These are phyloP conservation scores for Amanita jacksonii DNA, from an alignment of 768 basidiomycete genomes.

Conservation along the genomic window DNA sequence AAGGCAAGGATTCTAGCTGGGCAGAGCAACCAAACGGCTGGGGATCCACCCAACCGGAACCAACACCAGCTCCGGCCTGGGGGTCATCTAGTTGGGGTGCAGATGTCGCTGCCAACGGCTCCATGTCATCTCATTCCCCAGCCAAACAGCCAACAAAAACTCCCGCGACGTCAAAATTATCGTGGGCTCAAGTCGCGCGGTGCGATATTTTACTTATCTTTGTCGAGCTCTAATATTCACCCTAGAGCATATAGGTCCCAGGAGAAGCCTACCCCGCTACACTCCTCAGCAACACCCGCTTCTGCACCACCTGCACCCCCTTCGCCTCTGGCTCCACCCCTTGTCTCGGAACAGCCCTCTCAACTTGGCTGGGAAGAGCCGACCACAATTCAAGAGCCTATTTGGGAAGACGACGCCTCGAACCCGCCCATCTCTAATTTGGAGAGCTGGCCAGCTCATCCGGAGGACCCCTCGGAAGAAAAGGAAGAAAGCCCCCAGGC, in stretches of 20 bases:
- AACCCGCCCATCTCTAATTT: slow-evolving; percentile 21
- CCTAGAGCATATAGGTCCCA: slow-evolving; percentile 40
- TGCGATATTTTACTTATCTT: slow-evolving; percentile 18
- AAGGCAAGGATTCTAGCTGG: slow-evolving; percentile 23
- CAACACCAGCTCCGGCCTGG: slow-evolving; percentile 27
- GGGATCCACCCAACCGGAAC: slow-evolving; percentile 18
- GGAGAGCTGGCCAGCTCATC: slow-evolving; percentile 27
- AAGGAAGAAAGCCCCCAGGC: slow-evolving; percentile 14
- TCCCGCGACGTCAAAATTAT: slow-evolving; percentile 67
- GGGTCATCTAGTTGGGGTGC: slow-evolving; percentile 24
- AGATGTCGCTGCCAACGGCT: slow-evolving; percentile 29
- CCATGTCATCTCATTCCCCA: slow-evolving; percentile 20
- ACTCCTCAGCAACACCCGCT: slow-evolving; percentile 25
- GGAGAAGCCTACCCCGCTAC: slow-evolving; percentile 46
- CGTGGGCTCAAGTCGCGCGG: slow-evolving; percentile 84
- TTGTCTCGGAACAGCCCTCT: slow-evolving; percentile 20
- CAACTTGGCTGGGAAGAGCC: slow-evolving; percentile 61
- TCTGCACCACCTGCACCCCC: slow-evolving; percentile 21
- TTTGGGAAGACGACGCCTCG: slow-evolving; percentile 63
- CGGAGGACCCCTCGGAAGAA: slow-evolving; percentile 15
- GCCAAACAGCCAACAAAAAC: slow-evolving; percentile 36
- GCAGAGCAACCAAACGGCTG: slow-evolving; percentile 26
- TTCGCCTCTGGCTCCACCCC: neutral
- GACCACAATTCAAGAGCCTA: slow-evolving; percentile 54
- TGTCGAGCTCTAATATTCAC: neutral